Conservation (phyloP, 768 basidiomycete species). For the Gymnopilus junonius region DNA sequence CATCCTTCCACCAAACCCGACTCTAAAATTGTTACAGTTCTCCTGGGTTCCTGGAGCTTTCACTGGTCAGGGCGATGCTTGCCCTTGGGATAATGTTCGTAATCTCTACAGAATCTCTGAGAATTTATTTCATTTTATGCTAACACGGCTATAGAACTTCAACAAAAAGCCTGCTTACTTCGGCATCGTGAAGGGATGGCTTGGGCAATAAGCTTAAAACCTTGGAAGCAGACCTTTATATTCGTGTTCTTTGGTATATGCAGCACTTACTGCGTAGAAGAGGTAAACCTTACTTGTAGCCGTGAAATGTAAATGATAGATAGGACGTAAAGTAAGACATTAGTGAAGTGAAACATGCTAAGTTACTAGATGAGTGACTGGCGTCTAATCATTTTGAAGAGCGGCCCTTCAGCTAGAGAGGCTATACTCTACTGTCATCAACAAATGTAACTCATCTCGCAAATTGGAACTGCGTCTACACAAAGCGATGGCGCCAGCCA, state of each 20-base stretch:
- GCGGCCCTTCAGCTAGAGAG: no score
- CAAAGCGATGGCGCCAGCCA: conserved; percentile 46
- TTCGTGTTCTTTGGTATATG: background rate
- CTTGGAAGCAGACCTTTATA: background rate
- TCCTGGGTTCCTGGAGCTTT: conserved; percentile 46
- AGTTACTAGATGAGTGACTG: no score
- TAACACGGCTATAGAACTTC: conserved; percentile 34
- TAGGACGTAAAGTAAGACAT: no score
- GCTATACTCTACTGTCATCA: no score
- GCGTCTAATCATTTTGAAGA: no score
- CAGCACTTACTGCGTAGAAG: no score
- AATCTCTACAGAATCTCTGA: background rate
- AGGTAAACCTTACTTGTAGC: no score
- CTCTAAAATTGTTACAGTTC: conserved; percentile 27
- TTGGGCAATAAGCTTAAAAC: background rate
- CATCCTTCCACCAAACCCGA: background rate
- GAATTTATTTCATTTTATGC: background rate
- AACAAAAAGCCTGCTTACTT: conserved; percentile 49
- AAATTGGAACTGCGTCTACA: no score
- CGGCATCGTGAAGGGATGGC: conserved; percentile 46
- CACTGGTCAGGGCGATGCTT: conserved; percentile 42
- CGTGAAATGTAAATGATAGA: no score
- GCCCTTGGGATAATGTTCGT: conserved; percentile 42
- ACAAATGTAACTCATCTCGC: no score
- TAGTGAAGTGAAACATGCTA: no score